Evolutionary conservation across 768 basidiomycete genomes (phyloP), one percentile per base, ranked within the genome.

Genomic region (Gautieria morchelliformis): DNA sequence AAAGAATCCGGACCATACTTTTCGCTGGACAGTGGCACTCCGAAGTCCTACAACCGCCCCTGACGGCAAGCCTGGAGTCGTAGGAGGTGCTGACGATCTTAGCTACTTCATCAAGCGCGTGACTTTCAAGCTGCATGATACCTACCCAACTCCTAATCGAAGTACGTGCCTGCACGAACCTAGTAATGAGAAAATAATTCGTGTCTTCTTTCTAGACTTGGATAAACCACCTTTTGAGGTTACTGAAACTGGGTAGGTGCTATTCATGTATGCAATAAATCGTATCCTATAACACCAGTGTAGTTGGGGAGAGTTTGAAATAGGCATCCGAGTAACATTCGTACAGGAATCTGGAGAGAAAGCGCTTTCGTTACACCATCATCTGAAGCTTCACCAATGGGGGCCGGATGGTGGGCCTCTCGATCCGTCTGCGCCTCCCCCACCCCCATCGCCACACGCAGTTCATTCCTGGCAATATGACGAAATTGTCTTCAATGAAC

Each of bases 391-490:
- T 0, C 96, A 94, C 66, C 89, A 92, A 3, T 94, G 91, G 91
- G 48, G 42, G 24, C 58, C 61, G 8, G 55, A 53, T 42, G 61
- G 62, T 19, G 70, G 75, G 20, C 68, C 76, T 20, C 47, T 58
- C 24, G 83, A 87, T 46, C 79, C 83, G 0, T 83, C 84, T 54
- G 80, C 85, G 3, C 84, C 85, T 0, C 76, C 85, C 4, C 75
- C 84, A 8, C 85, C 22, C 84, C 87, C 2, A 75, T 81, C 65
- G 83, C 82, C 64, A 65, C 77, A 27, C 86, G 85, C 89, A 0
- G 91, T 99, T 30, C 89, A 96, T 68, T 89, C 92, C 0, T 99
- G 95, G 94, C 95, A 98, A 65, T 98, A 98, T 72, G 95, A 98
- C 70, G 96, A 99, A 71, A 80, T 98, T 61, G 91, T 98, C 52